These are phyloP conservation scores for Cladophialophora yegresii DNA, from an alignment of 2,329 filamentous ascomycete species.

Conservation along the genomic window DNA sequence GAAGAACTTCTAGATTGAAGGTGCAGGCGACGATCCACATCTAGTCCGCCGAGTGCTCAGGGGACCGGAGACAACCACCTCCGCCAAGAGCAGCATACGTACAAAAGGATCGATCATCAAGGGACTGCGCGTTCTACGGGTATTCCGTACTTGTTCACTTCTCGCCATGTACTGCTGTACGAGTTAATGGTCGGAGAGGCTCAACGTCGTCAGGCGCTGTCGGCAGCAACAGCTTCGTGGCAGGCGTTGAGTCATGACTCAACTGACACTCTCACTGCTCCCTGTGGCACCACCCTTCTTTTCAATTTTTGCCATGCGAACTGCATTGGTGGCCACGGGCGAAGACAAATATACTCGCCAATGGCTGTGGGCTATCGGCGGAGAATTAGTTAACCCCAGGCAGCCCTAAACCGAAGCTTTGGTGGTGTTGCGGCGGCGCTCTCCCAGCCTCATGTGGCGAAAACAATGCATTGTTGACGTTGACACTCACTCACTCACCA, in stretches of 20 bases:
- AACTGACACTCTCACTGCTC: not conserved
- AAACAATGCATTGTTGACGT: constrained; percentile 13
- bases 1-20: constrained; percentile 23
- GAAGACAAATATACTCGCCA: constrained; percentile 17
- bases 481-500: constrained; percentile 6
- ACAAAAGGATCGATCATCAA: not conserved
- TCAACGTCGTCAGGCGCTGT: not conserved
- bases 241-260: not conserved
- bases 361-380: not conserved
- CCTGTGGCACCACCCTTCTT: constrained; percentile 4
- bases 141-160: not conserved
- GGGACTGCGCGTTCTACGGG: not conserved
- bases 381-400: not conserved
- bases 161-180: not conserved
- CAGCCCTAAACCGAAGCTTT: not conserved
- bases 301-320: not conserved
- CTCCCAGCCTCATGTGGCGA: constrained; percentile 8
- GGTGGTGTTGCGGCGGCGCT: not conserved
- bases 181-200: not conserved
- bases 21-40: constrained; percentile 16
- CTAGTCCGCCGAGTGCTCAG: not conserved
- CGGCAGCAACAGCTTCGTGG: not conserved
- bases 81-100: constrained; percentile 8
- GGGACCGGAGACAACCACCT: not conserved
- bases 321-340: not conserved